phyloP scores from a whole-genome alignment of 176 grass and related monocot genomes.

The Rhynchospora tenuis region DNA sequence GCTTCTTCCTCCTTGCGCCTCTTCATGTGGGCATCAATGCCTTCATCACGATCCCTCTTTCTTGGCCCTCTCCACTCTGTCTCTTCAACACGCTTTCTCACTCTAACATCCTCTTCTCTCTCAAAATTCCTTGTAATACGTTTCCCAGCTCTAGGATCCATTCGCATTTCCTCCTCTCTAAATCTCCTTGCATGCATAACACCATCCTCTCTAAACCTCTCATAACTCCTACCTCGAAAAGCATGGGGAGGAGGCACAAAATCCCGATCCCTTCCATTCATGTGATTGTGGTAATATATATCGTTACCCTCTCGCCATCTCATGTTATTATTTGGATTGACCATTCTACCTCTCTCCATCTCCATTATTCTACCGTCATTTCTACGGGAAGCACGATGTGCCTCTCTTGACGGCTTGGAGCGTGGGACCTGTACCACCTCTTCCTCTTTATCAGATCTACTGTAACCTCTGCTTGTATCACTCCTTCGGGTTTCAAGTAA shows the following conservation, averaged over 20 bases:
- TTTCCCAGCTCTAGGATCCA: slow-evolving; percentile 59
- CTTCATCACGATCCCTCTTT: slow-evolving; percentile 56
- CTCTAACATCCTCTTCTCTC: slow-evolving; percentile 57
- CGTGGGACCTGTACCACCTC: slow-evolving; percentile 16
- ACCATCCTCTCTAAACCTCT: slow-evolving; percentile 68
- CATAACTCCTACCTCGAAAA: slow-evolving; percentile 63
- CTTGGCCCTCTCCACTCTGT: slow-evolving; percentile 63
- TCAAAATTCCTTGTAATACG: slow-evolving; percentile 53
- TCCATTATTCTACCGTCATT: slow-evolving; percentile 4
- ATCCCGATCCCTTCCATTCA: slow-evolving; percentile 21
- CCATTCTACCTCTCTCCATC: slow-evolving; percentile 14
- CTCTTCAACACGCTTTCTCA: slow-evolving; percentile 65
- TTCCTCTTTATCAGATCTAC: slow-evolving; percentile 22
- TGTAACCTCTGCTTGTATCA: slow-evolving; percentile 4
- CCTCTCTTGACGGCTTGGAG: slow-evolving; percentile 4
- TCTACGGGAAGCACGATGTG: slow-evolving; percentile 2
- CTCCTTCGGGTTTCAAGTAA: slow-evolving; percentile 8
- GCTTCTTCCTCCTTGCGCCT: slow-evolving; percentile 80
- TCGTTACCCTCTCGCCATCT: slow-evolving; percentile 24
- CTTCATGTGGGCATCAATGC: slow-evolving; percentile 59
- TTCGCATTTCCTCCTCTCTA: slow-evolving; percentile 72
- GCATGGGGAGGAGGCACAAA: slow-evolving; percentile 19
- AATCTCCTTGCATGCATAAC: slow-evolving; percentile 52
- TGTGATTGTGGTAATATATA: neutral
- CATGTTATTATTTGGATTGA: slow-evolving; percentile 24